Percentiles rank a stretch among this genome's conserved stretches.
phyloP scores from a whole-genome alignment of 2,329 filamentous ascomycete genomes.

The Xylaria sp. region DNA sequence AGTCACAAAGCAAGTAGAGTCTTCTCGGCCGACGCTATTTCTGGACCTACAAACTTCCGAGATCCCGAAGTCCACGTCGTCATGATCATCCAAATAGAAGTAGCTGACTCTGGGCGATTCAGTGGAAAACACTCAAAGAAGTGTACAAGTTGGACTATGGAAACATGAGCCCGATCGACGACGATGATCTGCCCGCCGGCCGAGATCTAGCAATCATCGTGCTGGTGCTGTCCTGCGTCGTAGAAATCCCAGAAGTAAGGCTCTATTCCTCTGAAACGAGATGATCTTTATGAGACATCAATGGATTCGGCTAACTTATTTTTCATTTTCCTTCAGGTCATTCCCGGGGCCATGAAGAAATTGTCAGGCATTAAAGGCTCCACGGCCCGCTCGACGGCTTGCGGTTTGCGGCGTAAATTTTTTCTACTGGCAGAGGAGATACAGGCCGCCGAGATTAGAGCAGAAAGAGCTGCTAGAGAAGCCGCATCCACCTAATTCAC shows the following conservation, averaged over 20 bases:
- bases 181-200: neutral
- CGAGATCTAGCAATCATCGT: neutral
- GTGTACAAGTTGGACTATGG: neutral
- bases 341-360: neutral
- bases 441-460: too few relatives aligned
- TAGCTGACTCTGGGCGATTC: too few relatives aligned
- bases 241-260: neutral
- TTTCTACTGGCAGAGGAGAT: neutral
- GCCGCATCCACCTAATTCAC: too few relatives aligned
- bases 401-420: neutral
- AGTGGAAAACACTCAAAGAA: too few relatives aligned
- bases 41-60: too few relatives aligned
- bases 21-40: too few relatives aligned
- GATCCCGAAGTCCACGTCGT: too few relatives aligned
- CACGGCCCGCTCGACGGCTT: neutral
- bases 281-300: too few relatives aligned
- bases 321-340: neutral
- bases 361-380: neutral
- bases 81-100: too few relatives aligned
- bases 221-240: neutral
- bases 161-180: neutral
- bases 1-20: too few relatives aligned
- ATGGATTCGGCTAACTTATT: neutral
- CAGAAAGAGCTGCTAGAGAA: too few relatives aligned
- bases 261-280: too few relatives aligned